A percentile compares a stretch with the other conserved stretches of the same genome.
Conservation (phyloP, 441 rosid species). For the Flueggea neowawraea region DNA sequence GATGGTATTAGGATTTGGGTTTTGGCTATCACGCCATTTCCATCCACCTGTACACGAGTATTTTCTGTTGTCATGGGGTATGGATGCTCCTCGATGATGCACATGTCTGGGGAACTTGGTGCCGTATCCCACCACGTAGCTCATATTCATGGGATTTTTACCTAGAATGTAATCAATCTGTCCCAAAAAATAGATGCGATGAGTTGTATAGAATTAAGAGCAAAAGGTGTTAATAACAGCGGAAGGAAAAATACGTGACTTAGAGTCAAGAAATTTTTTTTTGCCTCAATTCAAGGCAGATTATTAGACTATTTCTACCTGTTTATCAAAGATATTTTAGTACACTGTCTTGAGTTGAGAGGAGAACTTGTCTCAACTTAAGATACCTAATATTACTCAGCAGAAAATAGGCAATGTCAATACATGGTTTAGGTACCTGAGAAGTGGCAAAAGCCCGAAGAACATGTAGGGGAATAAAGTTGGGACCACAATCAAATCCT, state of each 20-base stretch:
- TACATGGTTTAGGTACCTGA: constrained; percentile 34
- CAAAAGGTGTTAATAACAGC: too few relatives aligned
- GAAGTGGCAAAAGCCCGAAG: constrained; percentile 61
- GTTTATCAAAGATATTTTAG: too few relatives aligned
- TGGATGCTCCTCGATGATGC: constrained; percentile 83
- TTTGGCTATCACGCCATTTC: constrained; percentile 59
- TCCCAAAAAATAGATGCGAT: too few relatives aligned
- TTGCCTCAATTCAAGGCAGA: too few relatives aligned
- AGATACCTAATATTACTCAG: too few relatives aligned
- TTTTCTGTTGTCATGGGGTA: constrained; percentile 42
- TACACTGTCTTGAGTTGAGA: too few relatives aligned
- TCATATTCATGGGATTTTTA: constrained; percentile 74
- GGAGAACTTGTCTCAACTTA: too few relatives aligned
- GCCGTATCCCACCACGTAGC: constrained; percentile 81
- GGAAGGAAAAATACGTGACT: too few relatives aligned
- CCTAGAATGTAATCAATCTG: constrained; percentile 82
- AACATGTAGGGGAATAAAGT: constrained; percentile 26
- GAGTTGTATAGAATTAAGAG: too few relatives aligned
- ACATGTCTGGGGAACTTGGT: constrained; percentile 63
- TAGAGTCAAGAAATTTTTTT: too few relatives aligned
- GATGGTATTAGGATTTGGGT: constrained; percentile 63
- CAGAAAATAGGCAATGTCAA: background rate
- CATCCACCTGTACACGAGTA: constrained; percentile 76
- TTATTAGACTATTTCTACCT: too few relatives aligned
- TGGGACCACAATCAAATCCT: constrained; percentile 64